Evolutionary conservation across 2,329 filamentous ascomycete genomes (phyloP), one percentile per base, ranked within the genome.

Genomic region (Venturia oleaginea): DNA sequence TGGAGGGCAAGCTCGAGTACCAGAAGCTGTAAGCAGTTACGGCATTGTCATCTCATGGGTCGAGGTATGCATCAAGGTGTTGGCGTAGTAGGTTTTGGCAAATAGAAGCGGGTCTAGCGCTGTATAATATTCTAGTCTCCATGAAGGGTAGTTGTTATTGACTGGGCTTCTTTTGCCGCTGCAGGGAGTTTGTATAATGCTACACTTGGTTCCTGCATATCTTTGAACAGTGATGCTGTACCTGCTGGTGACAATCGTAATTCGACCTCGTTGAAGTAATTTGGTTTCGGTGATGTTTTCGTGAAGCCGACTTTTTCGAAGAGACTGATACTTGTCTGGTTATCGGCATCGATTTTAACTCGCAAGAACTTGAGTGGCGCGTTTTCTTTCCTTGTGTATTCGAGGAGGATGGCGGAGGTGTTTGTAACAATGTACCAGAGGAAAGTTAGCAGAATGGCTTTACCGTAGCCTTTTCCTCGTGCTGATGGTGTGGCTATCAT

Each of bases 1-100:
- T 99, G 71, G 94, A 99, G 78, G 93, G 94, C 78, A 97, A 97
- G 81, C 83, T 97, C 61, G 93, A 97, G 77, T 97, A 97, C 79
- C 89, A 96, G 84, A 96, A 96, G 80, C 81, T 96, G 79, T 96
- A 87, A 51, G 34, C 11, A 10, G 57, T 42, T 17, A 64, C 37
- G n/a, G 54, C 38, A 48, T 43, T 60, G n/a, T 51, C 30, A 57
- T 38, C 51, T 37, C 13, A 40, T 1, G 17, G 37, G n/a, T 27
- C n/a, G 24, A 11, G 15, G 42, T 19, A 24, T 61, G 42, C 59
- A 61, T 61, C 17, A 17, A 61, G 17, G 59, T n/a, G 6, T 60
- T 32, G 59, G 59, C 37, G 59, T 42, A 24, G 24, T 42, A 42
- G 59, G 11, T 22, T 60, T 27, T 60, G 40, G 61, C 43, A 46